These are phyloP conservation scores for Bromus sterilis DNA, from an alignment of 176 grass and related monocot genomes.

Conservation along the genomic window DNA sequence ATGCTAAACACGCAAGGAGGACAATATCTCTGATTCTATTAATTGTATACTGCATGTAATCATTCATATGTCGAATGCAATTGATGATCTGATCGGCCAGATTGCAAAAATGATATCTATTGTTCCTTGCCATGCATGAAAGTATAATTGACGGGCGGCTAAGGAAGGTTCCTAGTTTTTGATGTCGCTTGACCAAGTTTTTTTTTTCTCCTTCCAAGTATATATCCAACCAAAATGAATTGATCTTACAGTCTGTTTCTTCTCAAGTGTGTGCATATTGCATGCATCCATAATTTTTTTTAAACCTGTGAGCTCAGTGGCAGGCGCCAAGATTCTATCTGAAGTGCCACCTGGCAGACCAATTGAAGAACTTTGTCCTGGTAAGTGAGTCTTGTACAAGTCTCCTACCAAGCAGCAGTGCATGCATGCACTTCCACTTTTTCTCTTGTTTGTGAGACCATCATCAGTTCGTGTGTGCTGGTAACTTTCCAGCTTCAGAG, in stretches of 20 bases:
- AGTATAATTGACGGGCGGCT: neutral
- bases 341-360: neutral
- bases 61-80: neutral
- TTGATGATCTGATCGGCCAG: neutral
- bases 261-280: neutral
- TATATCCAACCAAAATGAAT: neutral
- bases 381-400: neutral
- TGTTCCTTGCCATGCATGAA: neutral
- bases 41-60: neutral
- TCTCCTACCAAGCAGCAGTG: neutral
- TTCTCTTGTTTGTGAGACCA: neutral
- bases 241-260: neutral
- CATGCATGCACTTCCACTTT: neutral
- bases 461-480: neutral
- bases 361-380: neutral
- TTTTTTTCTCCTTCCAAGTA: neutral
- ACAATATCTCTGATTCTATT: slow-evolving; percentile 12
- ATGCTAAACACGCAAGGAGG: neutral
- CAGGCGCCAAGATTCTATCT: neutral
- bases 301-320: neutral
- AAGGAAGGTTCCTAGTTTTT: slow-evolving; percentile 1
- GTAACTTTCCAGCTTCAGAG: neutral
- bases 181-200: neutral
- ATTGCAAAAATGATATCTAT: too few species aligned
- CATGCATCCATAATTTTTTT: neutral